Conservation (phyloP, 148 eudicot genomes). For the Tetragonia tetragonoides region DNA sequence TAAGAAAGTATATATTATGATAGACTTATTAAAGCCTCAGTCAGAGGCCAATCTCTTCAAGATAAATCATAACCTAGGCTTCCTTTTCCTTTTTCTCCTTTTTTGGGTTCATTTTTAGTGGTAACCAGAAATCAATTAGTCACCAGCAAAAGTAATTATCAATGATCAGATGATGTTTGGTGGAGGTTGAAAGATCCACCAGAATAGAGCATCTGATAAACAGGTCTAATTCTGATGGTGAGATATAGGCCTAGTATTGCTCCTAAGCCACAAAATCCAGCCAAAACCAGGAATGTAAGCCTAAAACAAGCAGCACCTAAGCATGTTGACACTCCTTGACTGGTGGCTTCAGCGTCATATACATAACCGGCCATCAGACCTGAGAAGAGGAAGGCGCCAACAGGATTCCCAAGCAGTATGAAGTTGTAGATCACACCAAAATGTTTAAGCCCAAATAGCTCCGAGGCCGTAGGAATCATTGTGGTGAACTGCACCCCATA, state of each 20-base stretch:
- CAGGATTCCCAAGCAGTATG: constrained; percentile 68
- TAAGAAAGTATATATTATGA: too few species aligned
- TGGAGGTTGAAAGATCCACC: constrained; percentile 57
- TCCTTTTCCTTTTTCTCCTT: background rate
- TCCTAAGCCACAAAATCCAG: constrained; percentile 63
- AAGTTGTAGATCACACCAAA: constrained; percentile 76
- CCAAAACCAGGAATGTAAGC: constrained; percentile 61
- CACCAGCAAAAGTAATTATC: constrained; percentile 9
- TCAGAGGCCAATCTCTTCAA: background rate
- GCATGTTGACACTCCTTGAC: constrained; percentile 56
- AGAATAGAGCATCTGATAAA: constrained; percentile 73
- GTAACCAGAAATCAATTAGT: background rate
- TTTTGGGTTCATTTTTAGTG: background rate
- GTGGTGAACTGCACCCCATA: constrained; percentile 72
- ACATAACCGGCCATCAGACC: constrained; percentile 62
- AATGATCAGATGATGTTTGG: constrained; percentile 33
- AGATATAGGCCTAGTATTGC: constrained; percentile 49
- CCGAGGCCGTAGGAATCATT: constrained; percentile 74
- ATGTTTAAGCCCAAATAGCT: constrained; percentile 68
- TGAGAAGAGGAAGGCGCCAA: constrained; percentile 70
- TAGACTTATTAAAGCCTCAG: background rate
- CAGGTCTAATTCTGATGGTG: constrained; percentile 60
- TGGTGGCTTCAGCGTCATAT: constrained; percentile 60
- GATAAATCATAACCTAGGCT: background rate
- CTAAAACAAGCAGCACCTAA: constrained; percentile 58